Base-by-base conservation (phyloP, 2,329 filamentous ascomycete species). In the Zasmidium angulare region DNA sequence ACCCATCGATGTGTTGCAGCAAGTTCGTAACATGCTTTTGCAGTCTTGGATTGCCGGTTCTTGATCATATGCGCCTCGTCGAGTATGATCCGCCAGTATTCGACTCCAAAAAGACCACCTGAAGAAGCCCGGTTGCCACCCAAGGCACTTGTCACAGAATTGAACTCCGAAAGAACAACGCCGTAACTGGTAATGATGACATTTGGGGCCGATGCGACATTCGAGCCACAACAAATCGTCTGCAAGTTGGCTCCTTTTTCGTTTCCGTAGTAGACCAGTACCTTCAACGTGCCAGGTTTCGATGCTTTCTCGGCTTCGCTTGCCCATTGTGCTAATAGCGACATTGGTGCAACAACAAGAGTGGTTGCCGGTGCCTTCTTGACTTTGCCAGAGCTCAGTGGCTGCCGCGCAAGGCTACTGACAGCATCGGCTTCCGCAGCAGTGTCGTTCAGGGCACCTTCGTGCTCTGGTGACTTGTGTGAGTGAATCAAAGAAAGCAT, bases 61-160 rank as follows among this genome's bases (percentile, higher is more conserved):
- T 98, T 99, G 79, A 99, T 96, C 62, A 88, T 87, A 72, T 99
- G 95, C 0, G 89, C 95, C 78, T 99, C 95, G 66, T 99, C 95
- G 0, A 99, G 84, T 63, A 99, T 97, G 60, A 99, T 82, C 3
- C 95, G 89, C 78, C 96, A 97, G 77, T 97, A 99, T 40, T 93
- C 89, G 10, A 99, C 79, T 0, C 93, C 96, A 74, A 98, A 99
- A 0, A 99, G 78, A 1, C 95, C 80, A 9, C 78, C 77, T 60
- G 63, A 69, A 48, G 60, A 67, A 65, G 62, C 83, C 65, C 84
- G 82, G 72, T 89, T 84, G n/a, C 86, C 84, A 56, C 85, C 84
- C 67, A 81, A 83, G n/a, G 84, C 80, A 43, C 53, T 62, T 47
- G 84, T 82, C 46, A 96, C 83, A 66, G 91, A 87, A 57, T 84